Base-by-base conservation (phyloP, 768 basidiomycete genomes). In the Tremella mesenterica region DNA sequence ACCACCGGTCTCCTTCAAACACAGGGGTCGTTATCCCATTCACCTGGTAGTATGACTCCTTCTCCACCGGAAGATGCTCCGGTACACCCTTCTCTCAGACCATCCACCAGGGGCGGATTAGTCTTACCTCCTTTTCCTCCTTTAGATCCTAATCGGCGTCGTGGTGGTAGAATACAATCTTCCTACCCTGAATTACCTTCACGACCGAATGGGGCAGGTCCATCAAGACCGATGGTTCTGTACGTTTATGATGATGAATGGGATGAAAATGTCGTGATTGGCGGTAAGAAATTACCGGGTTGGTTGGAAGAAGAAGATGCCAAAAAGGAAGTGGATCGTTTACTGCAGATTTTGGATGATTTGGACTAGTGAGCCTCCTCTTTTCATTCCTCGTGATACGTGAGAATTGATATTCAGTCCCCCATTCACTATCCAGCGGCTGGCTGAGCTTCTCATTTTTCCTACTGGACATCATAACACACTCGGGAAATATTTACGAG, bases 341-440 rank as follows among this genome's bases (percentile, higher is more conserved):
- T 74, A 7, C 56, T 29, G 5, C 60, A 54, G 46, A 28, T 71
- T 28, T 31, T 74, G 25, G 70, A 73, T 34, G 66, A 52, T 47
- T 30, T 44, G 26, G 38, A 45, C 51, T 26, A 52, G 51, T 52
- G 27, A 30, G 41, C 13, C 45, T 26, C 51, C 48, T 23, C 26
- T 43, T 29, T 21, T 28, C 8, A 33, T 20, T 49, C 23, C 10
- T 41, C n/a, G 9, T 2, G 23, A n/a, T 5, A 41, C 46, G 52
- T n/a, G n/a, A n/a, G n/a, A 9, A 41, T 41, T 25, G 30, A 31
- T 23, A n/a, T 52, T 33, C 28, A 67, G 65, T 33, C 67, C 73
- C 1, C 73, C 73, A 18, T 74, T 73, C 59, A 73, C 73, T n/a
- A 64, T 74, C 12, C 73, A 74, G 50, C 67, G 73, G 12, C 39